Percentiles rank a stretch among this genome's conserved stretches.
These are phyloP conservation scores for Xylariaceae sp. DNA, from an alignment of 2,329 filamentous ascomycete species.

Conservation along the genomic window DNA sequence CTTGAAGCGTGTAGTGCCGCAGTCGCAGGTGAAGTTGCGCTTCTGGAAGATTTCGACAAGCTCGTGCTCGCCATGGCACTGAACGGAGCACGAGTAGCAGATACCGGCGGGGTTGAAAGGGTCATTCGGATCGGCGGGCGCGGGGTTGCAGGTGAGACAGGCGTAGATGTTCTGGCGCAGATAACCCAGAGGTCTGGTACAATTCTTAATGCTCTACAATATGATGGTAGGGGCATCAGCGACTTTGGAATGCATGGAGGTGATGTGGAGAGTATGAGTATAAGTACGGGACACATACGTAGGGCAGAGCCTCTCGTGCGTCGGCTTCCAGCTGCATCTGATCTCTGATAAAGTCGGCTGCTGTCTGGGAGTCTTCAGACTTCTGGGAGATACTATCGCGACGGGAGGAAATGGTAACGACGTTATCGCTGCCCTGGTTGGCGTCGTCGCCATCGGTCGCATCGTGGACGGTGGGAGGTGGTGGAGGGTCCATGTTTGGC, in stretches of 20 bases:
- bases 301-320: conserved; percentile 90
- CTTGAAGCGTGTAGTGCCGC: conserved; percentile 78
- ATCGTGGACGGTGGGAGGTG: conserved; percentile 26
- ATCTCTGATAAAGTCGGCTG: conserved; percentile 77
- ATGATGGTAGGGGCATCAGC: conserved; percentile 12
- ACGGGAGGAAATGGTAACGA: conserved; percentile 33
- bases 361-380: conserved; percentile 63
- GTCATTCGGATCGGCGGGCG: conserved; percentile 58
- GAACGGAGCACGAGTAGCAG: conserved; percentile 95
- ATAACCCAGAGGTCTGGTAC: conserved; percentile 84
- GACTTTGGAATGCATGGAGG: conserved; percentile 14
- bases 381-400: conserved; percentile 58
- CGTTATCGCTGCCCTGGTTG: conserved; percentile 2
- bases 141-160: conserved; percentile 88
- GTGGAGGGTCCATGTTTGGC: conserved; percentile 34
- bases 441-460: conserved; percentile 15
- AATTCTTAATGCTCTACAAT: conserved; percentile 83
- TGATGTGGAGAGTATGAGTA: conserved; percentile 2
- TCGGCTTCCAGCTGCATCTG: conserved; percentile 92
- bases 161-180: conserved; percentile 87
- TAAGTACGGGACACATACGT: conserved; percentile 52
- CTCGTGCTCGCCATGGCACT: conserved; percentile 91
- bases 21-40: conserved; percentile 94
- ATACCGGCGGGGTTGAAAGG: conserved; percentile 73
- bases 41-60: conserved; percentile 96